Evolutionary conservation across 352 stramenopile genomes (phyloP).

Genomic region (Aphanomyces stellatus): DNA sequence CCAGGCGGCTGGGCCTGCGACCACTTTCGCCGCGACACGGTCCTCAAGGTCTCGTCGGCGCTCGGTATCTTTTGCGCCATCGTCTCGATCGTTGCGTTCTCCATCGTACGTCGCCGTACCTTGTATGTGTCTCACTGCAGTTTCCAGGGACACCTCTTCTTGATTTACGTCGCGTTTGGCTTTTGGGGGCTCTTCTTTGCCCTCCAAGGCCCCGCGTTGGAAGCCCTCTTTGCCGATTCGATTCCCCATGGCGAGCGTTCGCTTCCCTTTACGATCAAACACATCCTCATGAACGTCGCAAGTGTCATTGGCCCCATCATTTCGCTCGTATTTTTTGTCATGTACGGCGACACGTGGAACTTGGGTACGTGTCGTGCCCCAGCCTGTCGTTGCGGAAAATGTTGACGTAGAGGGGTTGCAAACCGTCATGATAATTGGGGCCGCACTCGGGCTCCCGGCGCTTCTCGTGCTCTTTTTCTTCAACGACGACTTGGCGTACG

Average conservation of each 20-base stretch:
- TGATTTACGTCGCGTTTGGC: constrained; percentile 56
- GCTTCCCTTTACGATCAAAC: constrained; percentile 67
- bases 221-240: constrained; percentile 82
- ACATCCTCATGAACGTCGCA: constrained; percentile 45
- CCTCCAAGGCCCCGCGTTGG: constrained; percentile 59
- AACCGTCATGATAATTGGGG: constrained; percentile 56
- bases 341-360: constrained; percentile 70
- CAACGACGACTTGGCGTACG: constrained; percentile 65
- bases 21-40: constrained; percentile 50
- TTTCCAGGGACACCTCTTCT: constrained; percentile 24
- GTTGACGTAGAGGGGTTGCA: constrained; percentile 30
- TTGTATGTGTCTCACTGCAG: neutral
- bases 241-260: constrained; percentile 55
- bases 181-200: constrained; percentile 76
- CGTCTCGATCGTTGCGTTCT: constrained; percentile 52
- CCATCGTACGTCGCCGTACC: neutral
- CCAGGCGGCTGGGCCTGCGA: constrained; percentile 64
- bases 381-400: neutral
- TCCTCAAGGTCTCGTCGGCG: constrained; percentile 48
- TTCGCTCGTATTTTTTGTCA: constrained; percentile 58
- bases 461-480: constrained; percentile 67
- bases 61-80: constrained; percentile 37
- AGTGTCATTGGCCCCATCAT: constrained; percentile 42
- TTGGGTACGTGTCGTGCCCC: constrained; percentile 17
- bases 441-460: constrained; percentile 44